Evolutionary conservation across 495 filamentous ascomycete genomes (phyloP).

Genomic region (Clavariopsis aquatica): DNA sequence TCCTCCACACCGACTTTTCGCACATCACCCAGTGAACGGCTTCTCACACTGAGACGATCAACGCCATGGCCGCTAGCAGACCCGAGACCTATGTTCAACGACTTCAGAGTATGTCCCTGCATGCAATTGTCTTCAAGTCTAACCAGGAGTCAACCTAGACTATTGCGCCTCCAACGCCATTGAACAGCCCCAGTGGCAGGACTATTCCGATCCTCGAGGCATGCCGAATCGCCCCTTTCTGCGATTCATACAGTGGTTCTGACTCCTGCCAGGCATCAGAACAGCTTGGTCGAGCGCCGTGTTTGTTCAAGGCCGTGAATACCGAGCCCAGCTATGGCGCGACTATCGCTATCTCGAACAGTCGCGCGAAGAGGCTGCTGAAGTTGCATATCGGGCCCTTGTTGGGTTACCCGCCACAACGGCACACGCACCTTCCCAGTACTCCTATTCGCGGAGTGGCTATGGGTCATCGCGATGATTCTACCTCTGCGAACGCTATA

Average conservation of each 20-base stretch:
- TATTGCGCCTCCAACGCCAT: conserved; percentile 22
- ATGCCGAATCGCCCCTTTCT: neutral
- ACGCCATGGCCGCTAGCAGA: neutral
- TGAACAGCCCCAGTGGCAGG: conserved; percentile 26
- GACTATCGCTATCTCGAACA: conserved; percentile 28
- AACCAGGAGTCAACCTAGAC: neutral
- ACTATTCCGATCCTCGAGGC: conserved; percentile 34
- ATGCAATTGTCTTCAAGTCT: neutral
- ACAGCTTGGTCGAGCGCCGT: conserved; percentile 32
- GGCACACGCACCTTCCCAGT: neutral
- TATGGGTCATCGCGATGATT: neutral
- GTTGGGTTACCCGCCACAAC: neutral
- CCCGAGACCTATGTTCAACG: conserved; percentile 13
- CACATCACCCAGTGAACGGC: neutral
- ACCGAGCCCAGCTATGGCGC: conserved; percentile 23
- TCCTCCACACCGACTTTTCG: neutral
- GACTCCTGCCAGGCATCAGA: conserved; percentile 13
- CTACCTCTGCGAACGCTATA: neutral
- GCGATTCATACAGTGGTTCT: neutral
- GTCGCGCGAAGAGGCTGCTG: conserved; percentile 33
- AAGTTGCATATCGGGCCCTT: conserved; percentile 13
- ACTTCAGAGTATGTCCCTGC: conserved; percentile 13
- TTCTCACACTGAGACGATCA: neutral
- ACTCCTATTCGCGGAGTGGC: neutral
- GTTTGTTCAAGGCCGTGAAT: conserved; percentile 24